Conservation (phyloP, 2,329 filamentous ascomycete species). For the Keithomyces neogunnii region DNA sequence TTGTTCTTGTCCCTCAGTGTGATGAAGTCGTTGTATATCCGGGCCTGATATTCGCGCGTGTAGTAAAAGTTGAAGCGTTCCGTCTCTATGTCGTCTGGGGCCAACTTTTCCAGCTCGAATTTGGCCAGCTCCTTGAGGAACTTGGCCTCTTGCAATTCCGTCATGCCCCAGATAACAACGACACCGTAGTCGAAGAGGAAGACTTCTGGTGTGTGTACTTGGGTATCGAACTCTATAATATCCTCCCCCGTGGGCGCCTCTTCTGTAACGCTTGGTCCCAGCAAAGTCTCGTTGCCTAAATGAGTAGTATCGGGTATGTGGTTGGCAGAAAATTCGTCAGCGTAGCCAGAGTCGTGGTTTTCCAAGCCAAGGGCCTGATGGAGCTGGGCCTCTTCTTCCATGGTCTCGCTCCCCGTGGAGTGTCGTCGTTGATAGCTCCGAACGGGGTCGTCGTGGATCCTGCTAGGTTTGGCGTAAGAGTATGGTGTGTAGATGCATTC, state of each 20-base stretch:
- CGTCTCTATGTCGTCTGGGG: conserved; percentile 81
- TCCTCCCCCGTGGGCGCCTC: conserved; percentile 31
- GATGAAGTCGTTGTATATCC: conserved; percentile 99
- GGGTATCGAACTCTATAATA: conserved; percentile 71
- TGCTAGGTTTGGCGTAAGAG: conserved; percentile 52
- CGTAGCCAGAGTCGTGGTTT: conserved; percentile 22
- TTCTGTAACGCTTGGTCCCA: conserved; percentile 26
- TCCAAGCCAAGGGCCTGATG: conserved; percentile 56
- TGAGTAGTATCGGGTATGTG: conserved; percentile 17
- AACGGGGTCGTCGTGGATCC: conserved; percentile 25
- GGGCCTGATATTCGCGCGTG: conserved; percentile 91
- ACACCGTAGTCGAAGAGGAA: conserved; percentile 98
- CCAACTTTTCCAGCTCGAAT: conserved; percentile 86
- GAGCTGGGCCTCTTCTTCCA: conserved; percentile 25
- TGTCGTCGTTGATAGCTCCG: conserved; percentile 58
- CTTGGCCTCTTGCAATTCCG: conserved; percentile 74
- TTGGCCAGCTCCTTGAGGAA: conserved; percentile 92
- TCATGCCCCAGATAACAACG: conserved; percentile 98
- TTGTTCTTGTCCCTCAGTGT: conserved; percentile 87
- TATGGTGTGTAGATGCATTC: conserved; percentile 98
- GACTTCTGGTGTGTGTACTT: conserved; percentile 85
- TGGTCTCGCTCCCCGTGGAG: conserved; percentile 61
- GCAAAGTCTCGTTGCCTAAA: conserved; percentile 22
- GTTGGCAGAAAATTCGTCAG: conserved; percentile 19
- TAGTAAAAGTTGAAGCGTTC: conserved; percentile 99